Percentiles rank a stretch among this genome's conserved stretches.
Conservation (phyloP, 73 alveolate species). For the Paramecium primaurelia region DNA sequence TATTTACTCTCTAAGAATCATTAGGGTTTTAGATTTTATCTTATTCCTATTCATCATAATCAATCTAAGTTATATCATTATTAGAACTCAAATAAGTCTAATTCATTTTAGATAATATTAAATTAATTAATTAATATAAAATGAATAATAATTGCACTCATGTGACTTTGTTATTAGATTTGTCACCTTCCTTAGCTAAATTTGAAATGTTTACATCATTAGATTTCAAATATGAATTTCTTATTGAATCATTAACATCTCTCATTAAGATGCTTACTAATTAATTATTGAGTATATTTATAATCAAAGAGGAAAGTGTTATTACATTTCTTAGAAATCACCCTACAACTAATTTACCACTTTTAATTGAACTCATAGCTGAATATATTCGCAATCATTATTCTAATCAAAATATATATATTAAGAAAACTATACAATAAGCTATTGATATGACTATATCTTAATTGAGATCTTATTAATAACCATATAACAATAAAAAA, state of each 20-base stretch:
- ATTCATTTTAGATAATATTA: background rate
- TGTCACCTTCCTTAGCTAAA: background rate
- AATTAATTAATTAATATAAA: background rate
- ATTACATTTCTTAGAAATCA: background rate
- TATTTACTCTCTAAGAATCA: background rate
- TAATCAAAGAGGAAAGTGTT: background rate
- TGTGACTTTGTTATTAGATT: background rate
- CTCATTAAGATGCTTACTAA: background rate
- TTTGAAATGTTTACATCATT: background rate
- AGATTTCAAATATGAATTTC: background rate
- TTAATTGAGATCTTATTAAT: background rate
- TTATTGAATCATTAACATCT: background rate
- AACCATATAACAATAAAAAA: background rate
- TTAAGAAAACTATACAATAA: background rate
- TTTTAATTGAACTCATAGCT: background rate
- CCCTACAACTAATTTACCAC: background rate
- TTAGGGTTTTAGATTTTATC: background rate
- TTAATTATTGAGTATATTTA: background rate
- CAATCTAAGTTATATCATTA: background rate
- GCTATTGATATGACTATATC: background rate
- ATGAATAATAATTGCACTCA: slow-evolving; percentile 25
- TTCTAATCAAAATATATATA: background rate
- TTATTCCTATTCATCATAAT: background rate
- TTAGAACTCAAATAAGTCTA: background rate
- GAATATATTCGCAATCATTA: background rate